Evolutionary conservation across 495 filamentous ascomycete genomes (phyloP).

Genomic region (Mytilinidion resinicola): DNA sequence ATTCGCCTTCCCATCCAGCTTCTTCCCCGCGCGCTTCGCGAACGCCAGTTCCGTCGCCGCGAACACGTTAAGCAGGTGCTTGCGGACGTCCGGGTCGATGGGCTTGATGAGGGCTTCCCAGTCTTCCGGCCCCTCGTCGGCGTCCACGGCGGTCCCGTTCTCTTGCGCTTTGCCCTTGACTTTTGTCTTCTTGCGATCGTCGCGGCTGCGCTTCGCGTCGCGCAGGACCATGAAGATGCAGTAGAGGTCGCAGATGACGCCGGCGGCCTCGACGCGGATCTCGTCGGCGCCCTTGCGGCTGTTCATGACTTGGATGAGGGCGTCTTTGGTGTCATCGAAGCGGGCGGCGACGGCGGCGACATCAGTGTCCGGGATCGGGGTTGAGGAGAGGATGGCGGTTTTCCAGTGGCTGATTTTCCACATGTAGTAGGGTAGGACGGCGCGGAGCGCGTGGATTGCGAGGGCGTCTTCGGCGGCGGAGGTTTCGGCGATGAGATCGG

Average conservation of each 20-base stretch:
- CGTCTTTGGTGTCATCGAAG: conserved; percentile 50
- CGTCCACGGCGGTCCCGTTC: conserved; percentile 29
- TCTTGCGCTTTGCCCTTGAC: not conserved
- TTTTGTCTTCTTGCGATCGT: conserved; percentile 29
- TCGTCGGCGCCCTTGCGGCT: conserved; percentile 61
- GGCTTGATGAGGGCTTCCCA: conserved; percentile 59
- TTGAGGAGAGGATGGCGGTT: conserved; percentile 31
- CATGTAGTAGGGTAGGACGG: conserved; percentile 83
- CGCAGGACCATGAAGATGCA: conserved; percentile 72
- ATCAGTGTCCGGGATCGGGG: conserved; percentile 48
- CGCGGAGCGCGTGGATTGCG: conserved; percentile 62
- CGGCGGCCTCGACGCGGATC: conserved; percentile 66
- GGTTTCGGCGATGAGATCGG: conserved; percentile 55
- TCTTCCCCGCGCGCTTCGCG: conserved; percentile 60
- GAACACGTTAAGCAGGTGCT: conserved; percentile 66
- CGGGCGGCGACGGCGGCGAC: conserved; percentile 45
- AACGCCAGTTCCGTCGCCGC: conserved; percentile 64
- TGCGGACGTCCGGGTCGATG: conserved; percentile 51
- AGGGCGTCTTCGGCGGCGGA: conserved; percentile 70
- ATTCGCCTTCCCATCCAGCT: conserved; percentile 58
- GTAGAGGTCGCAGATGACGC: conserved; percentile 70
- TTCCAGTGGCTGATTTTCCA: conserved; percentile 60
- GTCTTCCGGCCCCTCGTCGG: conserved; percentile 39
- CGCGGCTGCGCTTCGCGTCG: conserved; percentile 29
- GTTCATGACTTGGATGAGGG: conserved; percentile 60